These are phyloP conservation scores for Deinandra increscens DNA, from an alignment of 129 eudicot species.

Conservation along the genomic window DNA sequence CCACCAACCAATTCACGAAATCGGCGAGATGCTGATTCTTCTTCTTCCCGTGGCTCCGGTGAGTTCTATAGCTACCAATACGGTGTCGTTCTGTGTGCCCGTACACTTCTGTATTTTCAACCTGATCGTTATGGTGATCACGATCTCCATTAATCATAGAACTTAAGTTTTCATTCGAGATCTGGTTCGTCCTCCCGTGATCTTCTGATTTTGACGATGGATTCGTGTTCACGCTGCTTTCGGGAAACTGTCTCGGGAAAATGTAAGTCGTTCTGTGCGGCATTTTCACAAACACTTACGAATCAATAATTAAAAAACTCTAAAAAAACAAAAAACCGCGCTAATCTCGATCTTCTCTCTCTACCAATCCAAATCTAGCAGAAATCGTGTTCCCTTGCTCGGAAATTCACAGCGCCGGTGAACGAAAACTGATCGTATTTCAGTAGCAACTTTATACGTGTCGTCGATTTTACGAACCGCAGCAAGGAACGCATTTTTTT, in stretches of 20 bases:
- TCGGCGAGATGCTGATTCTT: slow-evolving; percentile 59
- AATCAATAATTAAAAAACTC: neutral
- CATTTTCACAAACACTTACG: slow-evolving; percentile 41
- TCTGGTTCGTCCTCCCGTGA: slow-evolving; percentile 40
- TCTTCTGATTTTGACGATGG: slow-evolving; percentile 27
- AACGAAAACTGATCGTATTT: slow-evolving; percentile 38
- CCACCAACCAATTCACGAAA: slow-evolving; percentile 70
- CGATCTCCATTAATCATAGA: slow-evolving; percentile 41
- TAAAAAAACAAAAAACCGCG: neutral
- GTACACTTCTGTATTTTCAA: slow-evolving; percentile 10
- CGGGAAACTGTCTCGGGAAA: slow-evolving; percentile 78
- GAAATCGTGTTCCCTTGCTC: slow-evolving; percentile 9
- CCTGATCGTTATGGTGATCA: neutral
- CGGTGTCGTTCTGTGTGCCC: slow-evolving; percentile 23
- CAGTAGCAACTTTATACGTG: slow-evolving; percentile 32
- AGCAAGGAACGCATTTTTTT: slow-evolving; percentile 39
- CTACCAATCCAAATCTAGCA: slow-evolving; percentile 13
- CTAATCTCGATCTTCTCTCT: neutral
- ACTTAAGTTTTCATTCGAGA: slow-evolving; percentile 8
- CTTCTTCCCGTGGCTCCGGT: slow-evolving; percentile 28
- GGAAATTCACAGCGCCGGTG: slow-evolving; percentile 29
- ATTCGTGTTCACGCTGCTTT: slow-evolving; percentile 34
- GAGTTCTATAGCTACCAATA: slow-evolving; percentile 11
- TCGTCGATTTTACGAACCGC: slow-evolving; percentile 40
- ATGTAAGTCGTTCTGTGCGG: slow-evolving; percentile 88